Base-by-base conservation (phyloP, 495 filamentous ascomycete species). In the Penicillium macrosclerotiorum region DNA sequence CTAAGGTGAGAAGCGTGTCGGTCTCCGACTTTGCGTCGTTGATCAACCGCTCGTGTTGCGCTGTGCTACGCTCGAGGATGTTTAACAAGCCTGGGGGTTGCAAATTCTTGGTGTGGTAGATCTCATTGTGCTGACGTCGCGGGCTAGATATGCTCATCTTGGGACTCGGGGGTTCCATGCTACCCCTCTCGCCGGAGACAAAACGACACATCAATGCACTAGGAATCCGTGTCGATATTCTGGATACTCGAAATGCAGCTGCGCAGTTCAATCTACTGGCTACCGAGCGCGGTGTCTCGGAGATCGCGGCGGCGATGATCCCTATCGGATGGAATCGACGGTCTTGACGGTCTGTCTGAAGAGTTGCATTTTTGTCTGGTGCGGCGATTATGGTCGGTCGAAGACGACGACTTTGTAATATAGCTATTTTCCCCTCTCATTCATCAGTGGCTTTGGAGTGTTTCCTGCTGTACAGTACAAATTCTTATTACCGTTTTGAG, bases 171-270 rank as follows among this genome's bases (percentile, higher is more conserved):
- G 75, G 74, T 4, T 70, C 73, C 12, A 86, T 90, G 26, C 65
- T 81, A 36, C 89, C 90, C 3, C 56, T 97, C 5, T 83, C 85
- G n/a, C 85, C 88, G 1, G 75, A 80, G 49, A 86, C 86, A 37
- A 80, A 86, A 52, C 71, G 73, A 47, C 71, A 78, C 49, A 82
- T 99, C 42, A 85, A 82, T 54, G 77, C 77, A 17, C 51, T 97
- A 43, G 93, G 93, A 0, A 85, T 99, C 46, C 76, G 88, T 47
- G 71, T 97, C 20, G 93, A 99, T 56, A 77, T 96, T 9, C 78
- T 88, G 63, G 93, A 96, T 73, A 99, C 93, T 26, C 73, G 89
- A 46, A 96, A 96, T 71, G 93, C 93, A 16, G 90, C 91, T 13
- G 85, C 89, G 42, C 89, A 91, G 72, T 95, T 88, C 57, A 95